A percentile compares a stretch with the other conserved stretches of the same genome.
These are phyloP conservation scores for Syzygium syzygioides DNA, from an alignment of 441 rosid genomes.

Conservation along the genomic window DNA sequence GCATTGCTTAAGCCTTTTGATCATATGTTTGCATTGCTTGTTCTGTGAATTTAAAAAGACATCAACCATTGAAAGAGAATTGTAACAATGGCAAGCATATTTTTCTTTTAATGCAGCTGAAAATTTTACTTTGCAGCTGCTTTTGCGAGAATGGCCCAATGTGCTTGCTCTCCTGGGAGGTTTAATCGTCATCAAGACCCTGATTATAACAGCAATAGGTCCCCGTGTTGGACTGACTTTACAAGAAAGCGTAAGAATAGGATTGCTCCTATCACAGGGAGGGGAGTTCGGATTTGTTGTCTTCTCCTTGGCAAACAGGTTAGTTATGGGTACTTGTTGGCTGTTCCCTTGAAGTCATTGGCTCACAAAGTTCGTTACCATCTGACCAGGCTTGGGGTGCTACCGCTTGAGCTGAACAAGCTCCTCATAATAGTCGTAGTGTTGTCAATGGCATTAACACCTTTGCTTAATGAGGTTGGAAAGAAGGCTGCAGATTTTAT, in stretches of 20 bases:
- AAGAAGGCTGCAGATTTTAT: slow-evolving; percentile 76
- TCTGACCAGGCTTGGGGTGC: slow-evolving; percentile 80
- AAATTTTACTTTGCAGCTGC: slow-evolving; percentile 43
- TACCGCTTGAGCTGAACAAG: slow-evolving; percentile 98
- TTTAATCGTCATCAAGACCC: slow-evolving; percentile 81
- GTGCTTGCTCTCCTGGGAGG: slow-evolving; percentile 90
- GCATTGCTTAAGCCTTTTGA: background rate
- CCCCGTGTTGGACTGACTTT: slow-evolving; percentile 90
- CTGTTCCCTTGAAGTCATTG: slow-evolving; percentile 4
- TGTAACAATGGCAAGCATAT: background rate
- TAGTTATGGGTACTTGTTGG: slow-evolving; percentile 10
- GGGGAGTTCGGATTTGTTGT: slow-evolving; percentile 97
- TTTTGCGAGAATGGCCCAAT: slow-evolving; percentile 91
- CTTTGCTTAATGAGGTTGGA: slow-evolving; percentile 81
- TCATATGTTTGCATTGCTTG: background rate
- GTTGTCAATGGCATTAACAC: slow-evolving; percentile 97
- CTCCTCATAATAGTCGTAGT: slow-evolving; percentile 95
- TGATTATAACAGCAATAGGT: slow-evolving; percentile 82
- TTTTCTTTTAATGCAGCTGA: background rate
- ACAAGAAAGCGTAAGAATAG: slow-evolving; percentile 87
- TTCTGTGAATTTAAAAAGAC: background rate
- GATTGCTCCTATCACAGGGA: slow-evolving; percentile 93
- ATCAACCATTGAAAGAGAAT: background rate
- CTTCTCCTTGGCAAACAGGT: slow-evolving; percentile 95
- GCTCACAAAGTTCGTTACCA: slow-evolving; percentile 14